These are phyloP conservation scores for Geranium brycei DNA, from an alignment of 345 rosid genomes.

Conservation along the genomic window DNA sequence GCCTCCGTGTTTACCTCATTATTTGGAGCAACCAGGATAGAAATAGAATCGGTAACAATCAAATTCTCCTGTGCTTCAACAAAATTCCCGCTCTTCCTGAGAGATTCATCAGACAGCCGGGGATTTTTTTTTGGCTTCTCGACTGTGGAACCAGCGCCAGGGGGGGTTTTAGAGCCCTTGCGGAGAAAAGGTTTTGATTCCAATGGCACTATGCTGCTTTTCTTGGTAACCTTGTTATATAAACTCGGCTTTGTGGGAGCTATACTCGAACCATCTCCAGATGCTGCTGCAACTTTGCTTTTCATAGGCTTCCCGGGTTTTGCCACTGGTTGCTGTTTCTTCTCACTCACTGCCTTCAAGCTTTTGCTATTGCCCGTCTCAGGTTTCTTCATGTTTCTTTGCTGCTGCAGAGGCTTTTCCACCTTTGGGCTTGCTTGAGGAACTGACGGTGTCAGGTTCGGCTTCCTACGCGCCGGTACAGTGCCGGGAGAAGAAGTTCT, in stretches of 20 bases:
- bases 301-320: slow-evolving; percentile 26
- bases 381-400: slow-evolving; percentile 19
- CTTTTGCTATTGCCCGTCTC: slow-evolving; percentile 11
- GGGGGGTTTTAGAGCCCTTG: slow-evolving; percentile 30
- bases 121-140: slow-evolving; percentile 18
- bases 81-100: slow-evolving; percentile 15
- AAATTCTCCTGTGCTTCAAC: background rate
- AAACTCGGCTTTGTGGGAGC: slow-evolving; percentile 34
- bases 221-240: slow-evolving; percentile 39
- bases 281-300: slow-evolving; percentile 19
- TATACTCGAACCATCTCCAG: slow-evolving; percentile 20
- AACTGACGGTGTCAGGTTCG: slow-evolving; percentile 23
- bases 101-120: slow-evolving; percentile 14
- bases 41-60: slow-evolving; percentile 3
- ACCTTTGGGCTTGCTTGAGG: slow-evolving; percentile 29
- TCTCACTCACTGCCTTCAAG: slow-evolving; percentile 22
- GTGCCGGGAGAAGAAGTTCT: slow-evolving; percentile 25
- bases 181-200: slow-evolving; percentile 41
- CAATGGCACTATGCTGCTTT: slow-evolving; percentile 45
- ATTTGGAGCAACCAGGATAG: slow-evolving; percentile 14
- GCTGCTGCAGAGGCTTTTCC: slow-evolving; percentile 23
- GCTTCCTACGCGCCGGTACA: slow-evolving; percentile 26
- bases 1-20: slow-evolving; percentile 16
- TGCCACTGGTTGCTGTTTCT: slow-evolving; percentile 17
- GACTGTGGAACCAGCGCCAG: slow-evolving; percentile 12